Percentiles rank a stretch among this genome's conserved stretches.
Conservation (phyloP, 2,329 filamentous ascomycete genomes). For the Hortaea werneckii region DNA sequence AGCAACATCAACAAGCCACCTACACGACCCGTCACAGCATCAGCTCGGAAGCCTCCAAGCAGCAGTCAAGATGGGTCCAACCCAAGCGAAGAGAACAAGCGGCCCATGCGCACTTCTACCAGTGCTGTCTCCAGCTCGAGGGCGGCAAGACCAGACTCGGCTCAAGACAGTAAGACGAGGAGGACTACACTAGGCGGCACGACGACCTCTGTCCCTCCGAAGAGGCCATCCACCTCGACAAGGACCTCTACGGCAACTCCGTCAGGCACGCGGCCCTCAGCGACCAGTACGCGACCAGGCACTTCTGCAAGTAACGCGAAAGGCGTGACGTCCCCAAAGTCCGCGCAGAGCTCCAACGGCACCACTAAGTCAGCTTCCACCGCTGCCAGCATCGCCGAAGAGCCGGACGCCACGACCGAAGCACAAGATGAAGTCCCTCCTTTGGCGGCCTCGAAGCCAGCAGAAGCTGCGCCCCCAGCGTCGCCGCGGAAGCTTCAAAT, state of each 20-base stretch:
- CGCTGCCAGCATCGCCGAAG: slow-evolving; percentile 17
- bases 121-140: slow-evolving; percentile 1
- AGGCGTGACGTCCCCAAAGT: slow-evolving; percentile 1
- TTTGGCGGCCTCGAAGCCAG: not conserved
- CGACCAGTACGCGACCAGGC: not conserved
- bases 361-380: slow-evolving; percentile 11
- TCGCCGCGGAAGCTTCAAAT: slow-evolving; percentile 9
- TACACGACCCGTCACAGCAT: slow-evolving; percentile 7
- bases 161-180: slow-evolving; percentile 3
- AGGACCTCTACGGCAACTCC: slow-evolving; percentile 2
- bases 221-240: slow-evolving; percentile 3
- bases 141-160: not conserved
- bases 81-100: slow-evolving; percentile 7
- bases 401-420: slow-evolving; percentile 1
- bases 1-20: slow-evolving; percentile 10
- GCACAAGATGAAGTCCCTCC: not conserved
- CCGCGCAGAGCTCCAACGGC: slow-evolving; percentile 7
- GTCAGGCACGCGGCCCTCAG: not conserved
- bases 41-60: slow-evolving; percentile 6
- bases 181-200: slow-evolving; percentile 4
- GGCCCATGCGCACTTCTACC: slow-evolving; percentile 5
- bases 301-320: not conserved
- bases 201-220: slow-evolving; percentile 3
- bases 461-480: slow-evolving; percentile 6
- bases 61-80: not conserved